phyloP scores from a whole-genome alignment of 164 flowering plant genomes.

The Aristolochia contorta region DNA sequence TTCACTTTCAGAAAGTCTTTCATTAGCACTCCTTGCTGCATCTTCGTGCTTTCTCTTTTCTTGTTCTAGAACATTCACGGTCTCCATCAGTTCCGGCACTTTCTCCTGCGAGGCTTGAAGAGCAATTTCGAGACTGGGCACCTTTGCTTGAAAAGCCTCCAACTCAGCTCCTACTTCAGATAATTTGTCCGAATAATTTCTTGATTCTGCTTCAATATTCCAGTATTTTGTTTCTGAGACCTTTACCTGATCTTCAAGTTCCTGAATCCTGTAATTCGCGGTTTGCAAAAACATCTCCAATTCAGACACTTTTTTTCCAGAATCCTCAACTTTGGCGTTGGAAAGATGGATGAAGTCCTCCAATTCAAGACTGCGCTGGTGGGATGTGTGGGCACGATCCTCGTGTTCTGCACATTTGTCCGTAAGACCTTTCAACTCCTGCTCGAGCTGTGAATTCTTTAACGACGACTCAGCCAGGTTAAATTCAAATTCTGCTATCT shows the following conservation, averaged over 20 bases:
- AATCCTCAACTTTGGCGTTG: constrained; percentile 53
- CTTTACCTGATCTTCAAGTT: constrained; percentile 66
- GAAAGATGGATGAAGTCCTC: constrained; percentile 61
- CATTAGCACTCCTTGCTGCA: constrained; percentile 21
- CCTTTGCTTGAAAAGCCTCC: constrained; percentile 41
- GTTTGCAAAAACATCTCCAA: constrained; percentile 58
- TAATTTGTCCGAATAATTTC: constrained; percentile 29
- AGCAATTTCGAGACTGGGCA: constrained; percentile 52
- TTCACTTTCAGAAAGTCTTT: constrained; percentile 57
- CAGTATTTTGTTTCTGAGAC: constrained; percentile 40
- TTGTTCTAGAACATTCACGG: constrained; percentile 28
- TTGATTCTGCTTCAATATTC: constrained; percentile 48
- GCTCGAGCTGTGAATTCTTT: constrained; percentile 45
- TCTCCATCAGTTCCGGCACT: constrained; percentile 50
- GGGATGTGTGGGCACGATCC: constrained; percentile 42
- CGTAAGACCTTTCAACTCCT: constrained; percentile 38
- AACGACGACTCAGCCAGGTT: constrained; percentile 30
- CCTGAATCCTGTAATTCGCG: constrained; percentile 55
- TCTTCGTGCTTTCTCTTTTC: constrained; percentile 56
- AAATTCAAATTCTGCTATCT: constrained; percentile 39
- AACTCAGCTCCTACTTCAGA: constrained; percentile 50
- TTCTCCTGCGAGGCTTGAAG: constrained; percentile 45
- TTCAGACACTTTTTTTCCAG: constrained; percentile 50
- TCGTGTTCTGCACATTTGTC: constrained; percentile 64
- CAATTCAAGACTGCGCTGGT: constrained; percentile 64